Evolutionary conservation across 805 yeast genomes (phyloP), one percentile per base, ranked within the genome.

Genomic region (Metschnikowia continentalis): DNA sequence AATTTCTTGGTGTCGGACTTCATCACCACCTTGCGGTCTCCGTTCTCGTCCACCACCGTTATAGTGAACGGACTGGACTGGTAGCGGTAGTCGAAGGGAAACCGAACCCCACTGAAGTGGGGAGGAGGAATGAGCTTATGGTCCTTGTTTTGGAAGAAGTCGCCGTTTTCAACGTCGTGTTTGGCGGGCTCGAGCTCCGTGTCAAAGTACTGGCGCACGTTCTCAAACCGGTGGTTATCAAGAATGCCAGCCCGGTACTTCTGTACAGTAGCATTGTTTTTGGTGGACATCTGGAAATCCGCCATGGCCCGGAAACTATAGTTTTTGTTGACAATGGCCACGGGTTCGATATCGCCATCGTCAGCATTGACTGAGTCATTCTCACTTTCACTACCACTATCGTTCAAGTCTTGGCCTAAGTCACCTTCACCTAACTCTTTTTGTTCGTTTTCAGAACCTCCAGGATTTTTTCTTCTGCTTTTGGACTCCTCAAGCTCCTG

Each of bases 121-220:
- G 97, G 90, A 4, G 97, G 95, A 0, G 98, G 96, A 1, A 95
- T 86, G 14, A 91, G 61, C 53, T 86, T 84, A 50, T 80, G 76
- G 49, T 79, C 75, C 37, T 61, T 67, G 51, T 72, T 71, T 13
- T 54, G 60, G 52, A 64, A 69, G 5, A 47, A 51, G 26, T 36
- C 56, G 38, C 53, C 51, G 35, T 63, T 61, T 45, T 61, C 60
- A 51, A 55, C 67, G 57, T 70, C 76, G 46, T 58, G 52, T 13
- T 68, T 61, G 42, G 60, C 63, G n/a, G 46, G 46, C 8, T 52
- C 46, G 36, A 71, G 64, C 20, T 57, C 51, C 2, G 54, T 50
- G 19, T 61, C 62, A 46, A 68, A 66, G 53, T 56, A 69, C 14
- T 56, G 37, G 38, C 61, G 57, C 13, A 73, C 51, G 14, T 63